phyloP scores from a whole-genome alignment of 176 grass and related monocot species.

The Areca catechu region DNA sequence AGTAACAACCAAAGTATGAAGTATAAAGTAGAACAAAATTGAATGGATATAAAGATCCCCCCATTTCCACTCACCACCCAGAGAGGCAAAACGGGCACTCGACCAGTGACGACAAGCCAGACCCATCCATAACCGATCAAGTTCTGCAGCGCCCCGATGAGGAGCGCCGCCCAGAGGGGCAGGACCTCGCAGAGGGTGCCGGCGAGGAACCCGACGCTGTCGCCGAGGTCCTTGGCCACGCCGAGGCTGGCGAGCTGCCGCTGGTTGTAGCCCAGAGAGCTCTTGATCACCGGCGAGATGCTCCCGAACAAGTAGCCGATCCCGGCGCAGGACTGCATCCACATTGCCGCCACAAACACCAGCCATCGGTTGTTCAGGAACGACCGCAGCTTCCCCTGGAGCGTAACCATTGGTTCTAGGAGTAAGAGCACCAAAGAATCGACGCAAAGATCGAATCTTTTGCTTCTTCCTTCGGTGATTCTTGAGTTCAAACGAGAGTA shows the following conservation, averaged over 20 bases:
- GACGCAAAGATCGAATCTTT: too few relatives aligned
- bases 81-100: constrained; percentile 48
- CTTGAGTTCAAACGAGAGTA: too few relatives aligned
- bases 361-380: constrained; percentile 74
- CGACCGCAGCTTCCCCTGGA: constrained; percentile 13
- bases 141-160: constrained; percentile 75
- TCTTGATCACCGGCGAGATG: constrained; percentile 85
- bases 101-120: constrained; percentile 56
- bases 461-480: too few relatives aligned
- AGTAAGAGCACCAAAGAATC: too few relatives aligned
- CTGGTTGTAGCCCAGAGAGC: constrained; percentile 73
- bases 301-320: constrained; percentile 86
- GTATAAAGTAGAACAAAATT: background rate
- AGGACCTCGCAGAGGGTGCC: constrained; percentile 60
- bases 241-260: constrained; percentile 72
- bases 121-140: constrained; percentile 75
- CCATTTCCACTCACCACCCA: constrained; percentile 45
- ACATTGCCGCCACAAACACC: constrained; percentile 95
- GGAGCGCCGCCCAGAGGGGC: constrained; percentile 77
- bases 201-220: constrained; percentile 80
- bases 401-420: constrained; percentile 4
- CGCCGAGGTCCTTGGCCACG: constrained; percentile 90
- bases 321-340: constrained; percentile 82
- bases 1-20: too few relatives aligned
- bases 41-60: background rate